Evolutionary conservation across 192 early-diverging fungal genomes (phyloP).

Genomic region (Podila minutissima): DNA sequence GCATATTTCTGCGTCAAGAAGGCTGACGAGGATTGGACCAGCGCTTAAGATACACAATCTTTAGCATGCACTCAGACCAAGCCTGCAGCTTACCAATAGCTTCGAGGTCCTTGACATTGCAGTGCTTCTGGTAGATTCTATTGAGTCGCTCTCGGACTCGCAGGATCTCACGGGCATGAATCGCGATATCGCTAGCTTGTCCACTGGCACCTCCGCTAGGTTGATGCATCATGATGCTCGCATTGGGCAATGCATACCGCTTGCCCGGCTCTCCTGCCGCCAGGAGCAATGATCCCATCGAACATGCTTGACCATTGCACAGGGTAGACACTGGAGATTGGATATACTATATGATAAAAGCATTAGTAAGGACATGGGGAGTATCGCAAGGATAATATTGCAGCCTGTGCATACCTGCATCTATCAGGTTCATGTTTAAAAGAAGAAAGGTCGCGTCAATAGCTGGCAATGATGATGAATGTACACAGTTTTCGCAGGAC

Average conservation of each 20-base stretch:
- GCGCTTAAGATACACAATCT: neutral
- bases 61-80: neutral
- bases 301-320: constrained; percentile 97
- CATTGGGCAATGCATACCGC: constrained; percentile 88
- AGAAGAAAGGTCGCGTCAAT: constrained; percentile 3
- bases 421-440: constrained; percentile 23
- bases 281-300: constrained; percentile 96
- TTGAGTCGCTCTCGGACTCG: constrained; percentile 87
- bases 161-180: constrained; percentile 96
- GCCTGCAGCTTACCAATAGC: constrained; percentile 71
- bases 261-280: constrained; percentile 91
- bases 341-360: constrained; percentile 77
- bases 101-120: constrained; percentile 77
- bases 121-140: constrained; percentile 87
- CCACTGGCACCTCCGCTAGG: constrained; percentile 94
- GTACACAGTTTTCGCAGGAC: no score
- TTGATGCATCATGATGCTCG: constrained; percentile 98
- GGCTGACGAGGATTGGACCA: neutral
- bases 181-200: constrained; percentile 97
- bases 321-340: constrained; percentile 92
- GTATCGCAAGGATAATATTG: neutral
- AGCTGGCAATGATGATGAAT: no score
- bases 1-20: neutral
- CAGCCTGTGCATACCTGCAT: constrained; percentile 21
- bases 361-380: neutral